phyloP scores from a whole-genome alignment of 83 land plant species.

The Thuja plicata region DNA sequence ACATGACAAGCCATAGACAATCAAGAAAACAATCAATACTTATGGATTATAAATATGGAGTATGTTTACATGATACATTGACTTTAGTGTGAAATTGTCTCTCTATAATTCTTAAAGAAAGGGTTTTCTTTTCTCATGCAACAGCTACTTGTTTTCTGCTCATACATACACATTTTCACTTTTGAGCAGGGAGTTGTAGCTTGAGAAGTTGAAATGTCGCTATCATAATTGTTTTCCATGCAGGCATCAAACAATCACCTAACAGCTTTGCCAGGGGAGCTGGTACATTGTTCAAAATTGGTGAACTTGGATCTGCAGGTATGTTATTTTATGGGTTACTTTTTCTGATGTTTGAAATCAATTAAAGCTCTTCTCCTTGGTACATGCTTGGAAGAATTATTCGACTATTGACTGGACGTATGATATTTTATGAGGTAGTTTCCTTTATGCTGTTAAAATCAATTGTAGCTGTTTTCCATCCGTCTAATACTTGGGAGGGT shows the following conservation, averaged over 20 bases:
- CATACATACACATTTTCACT: not conserved
- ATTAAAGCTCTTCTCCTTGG: not conserved
- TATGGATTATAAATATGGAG: not conserved
- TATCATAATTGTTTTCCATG: not conserved
- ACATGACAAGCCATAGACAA: not conserved
- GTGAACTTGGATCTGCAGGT: constrained; percentile 11
- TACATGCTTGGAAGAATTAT: not conserved
- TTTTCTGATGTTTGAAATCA: not conserved
- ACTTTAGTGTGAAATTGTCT: not conserved
- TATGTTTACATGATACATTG: not conserved
- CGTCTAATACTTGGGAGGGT: not conserved
- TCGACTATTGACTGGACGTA: not conserved
- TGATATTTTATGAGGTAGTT: not conserved
- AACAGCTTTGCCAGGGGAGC: constrained; percentile 8
- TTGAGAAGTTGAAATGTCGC: not conserved
- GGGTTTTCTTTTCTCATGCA: not conserved
- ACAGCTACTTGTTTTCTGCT: not conserved
- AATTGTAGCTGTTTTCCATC: not conserved
- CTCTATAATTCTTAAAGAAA: not conserved
- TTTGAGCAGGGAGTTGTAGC: not conserved
- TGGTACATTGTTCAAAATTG: constrained; percentile 7
- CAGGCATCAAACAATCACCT: constrained; percentile 2
- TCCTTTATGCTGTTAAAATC: not conserved
- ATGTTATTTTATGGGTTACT: not conserved
- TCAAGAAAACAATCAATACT: not conserved